Evolutionary conservation across 1,284 basidiomycete species (phyloP).

Genomic region (Filobasidium uniguttulatum): DNA sequence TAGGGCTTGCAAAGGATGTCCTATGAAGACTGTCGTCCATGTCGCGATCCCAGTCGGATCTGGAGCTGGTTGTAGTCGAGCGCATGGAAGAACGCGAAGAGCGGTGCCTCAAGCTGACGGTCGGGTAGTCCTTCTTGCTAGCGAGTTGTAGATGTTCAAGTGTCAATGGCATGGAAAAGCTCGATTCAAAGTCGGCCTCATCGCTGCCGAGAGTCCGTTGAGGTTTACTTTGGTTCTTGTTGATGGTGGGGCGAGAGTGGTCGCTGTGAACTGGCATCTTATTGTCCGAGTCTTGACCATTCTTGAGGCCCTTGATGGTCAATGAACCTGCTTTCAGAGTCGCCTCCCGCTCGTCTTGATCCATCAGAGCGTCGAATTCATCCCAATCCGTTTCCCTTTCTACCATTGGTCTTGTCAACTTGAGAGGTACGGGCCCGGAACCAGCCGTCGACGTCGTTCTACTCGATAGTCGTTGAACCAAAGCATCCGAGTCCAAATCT

Average conservation of each 20-base stretch:
- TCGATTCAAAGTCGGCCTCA: constrained; percentile 20
- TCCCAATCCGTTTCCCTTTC: constrained; percentile 21
- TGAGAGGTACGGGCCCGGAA: too few species aligned
- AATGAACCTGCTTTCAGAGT: constrained; percentile 31
- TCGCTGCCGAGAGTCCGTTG: constrained; percentile 13
- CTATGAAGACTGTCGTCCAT: constrained; percentile 17
- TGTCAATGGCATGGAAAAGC: constrained; percentile 30
- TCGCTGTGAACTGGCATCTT: too few species aligned
- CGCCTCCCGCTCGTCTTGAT: constrained; percentile 29
- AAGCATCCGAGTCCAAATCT: not conserved
- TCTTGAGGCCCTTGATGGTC: constrained; percentile 10
- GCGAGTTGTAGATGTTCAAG: constrained; percentile 23
- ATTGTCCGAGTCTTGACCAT: not conserved
- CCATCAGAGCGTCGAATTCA: constrained; percentile 25
- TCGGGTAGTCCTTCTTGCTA: constrained; percentile 1
- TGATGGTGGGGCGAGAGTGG: too few species aligned
- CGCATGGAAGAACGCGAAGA: constrained; percentile 22
- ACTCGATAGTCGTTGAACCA: not conserved
- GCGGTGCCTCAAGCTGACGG: constrained; percentile 7
- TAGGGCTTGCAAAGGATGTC: constrained; percentile 14
- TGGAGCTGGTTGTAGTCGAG: constrained; percentile 16
- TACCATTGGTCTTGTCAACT: constrained; percentile 8
- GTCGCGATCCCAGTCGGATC: constrained; percentile 20
- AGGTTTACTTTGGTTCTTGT: not conserved
- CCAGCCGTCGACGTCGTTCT: not conserved